phyloP scores from a whole-genome alignment of 75 land plant genomes.

The Sequoiadendron giganteum region DNA sequence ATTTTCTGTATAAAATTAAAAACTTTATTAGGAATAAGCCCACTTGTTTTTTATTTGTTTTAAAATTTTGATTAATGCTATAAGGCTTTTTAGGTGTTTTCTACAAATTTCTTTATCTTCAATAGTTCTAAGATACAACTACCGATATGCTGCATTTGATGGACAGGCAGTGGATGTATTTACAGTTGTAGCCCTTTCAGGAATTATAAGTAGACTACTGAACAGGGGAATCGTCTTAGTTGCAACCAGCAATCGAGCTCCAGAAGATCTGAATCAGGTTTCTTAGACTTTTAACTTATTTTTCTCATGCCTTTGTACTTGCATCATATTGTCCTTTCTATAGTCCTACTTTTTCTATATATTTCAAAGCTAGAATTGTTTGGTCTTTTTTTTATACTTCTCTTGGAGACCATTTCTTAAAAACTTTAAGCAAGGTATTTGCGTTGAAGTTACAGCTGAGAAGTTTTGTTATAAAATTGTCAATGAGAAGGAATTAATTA shows the following conservation, averaged over 20 bases:
- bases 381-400: not conserved
- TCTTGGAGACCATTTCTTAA: not conserved
- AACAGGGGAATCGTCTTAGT: slow-evolving; percentile 82
- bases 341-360: not conserved
- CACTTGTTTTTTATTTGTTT: not conserved
- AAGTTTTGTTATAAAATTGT: not conserved
- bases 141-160: not conserved
- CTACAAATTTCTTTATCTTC: not conserved
- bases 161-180: slow-evolving; percentile 96
- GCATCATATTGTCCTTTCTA: not conserved
- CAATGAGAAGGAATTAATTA: not conserved
- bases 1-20: not conserved
- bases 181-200: slow-evolving; percentile 95
- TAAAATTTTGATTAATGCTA: not conserved
- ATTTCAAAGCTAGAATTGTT: not conserved
- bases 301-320: not conserved
- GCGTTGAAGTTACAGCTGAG: not conserved
- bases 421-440: not conserved
- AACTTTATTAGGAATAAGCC: not conserved
- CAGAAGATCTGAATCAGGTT: slow-evolving; percentile 94
- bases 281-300: not conserved
- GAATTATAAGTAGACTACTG: slow-evolving; percentile 79
- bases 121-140: not conserved
- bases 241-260: slow-evolving; percentile 94
- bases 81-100: not conserved